Evolutionary conservation across 2,329 filamentous ascomycete genomes (phyloP), one percentile per base, ranked within the genome.

Genomic region (Capronia americana): DNA sequence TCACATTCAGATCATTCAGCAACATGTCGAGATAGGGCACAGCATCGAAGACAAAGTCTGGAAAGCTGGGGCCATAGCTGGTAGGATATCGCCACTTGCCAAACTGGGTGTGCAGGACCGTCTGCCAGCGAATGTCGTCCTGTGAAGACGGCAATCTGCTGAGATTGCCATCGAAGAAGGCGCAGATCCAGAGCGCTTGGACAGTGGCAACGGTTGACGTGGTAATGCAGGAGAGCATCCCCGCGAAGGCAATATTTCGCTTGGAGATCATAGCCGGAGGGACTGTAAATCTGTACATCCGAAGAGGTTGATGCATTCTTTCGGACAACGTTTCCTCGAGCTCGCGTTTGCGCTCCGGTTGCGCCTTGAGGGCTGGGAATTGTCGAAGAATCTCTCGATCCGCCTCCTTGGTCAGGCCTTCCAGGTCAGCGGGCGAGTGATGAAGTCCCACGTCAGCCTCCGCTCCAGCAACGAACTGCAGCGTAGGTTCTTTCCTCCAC

Each of bases 11-110:
- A 75, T 94, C 91, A 1, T 79, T 77, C 68, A 91, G 74, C 73
- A 94, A 75, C 73, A 89, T 73, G 76, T 93, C 91, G n/a, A 92
- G 74, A 73, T 92, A 95, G 3, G 90, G 90, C 61, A 94, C 75
- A 0, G 85, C 85, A 75, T 95, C 92, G 73, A 93, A 93, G 23
- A 91, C 87, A 70, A 92, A 89, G 75, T 91, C 90, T 0, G 88
- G 88, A 64, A 84, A 82, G 73, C 81, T 83, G 44, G 79, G 81
- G 1, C 90, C 90, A 73, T 86, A 88, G 0, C 90, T 90, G 1
- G 80, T 83, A 1, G 89, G 87, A 73, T 90, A 90, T 34, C 90
- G 83, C 85, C 88, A 89, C 69, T 84, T 87, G 4, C 89, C 88
- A 74, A 89, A 94, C 44, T 90, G 86, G 28, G 84, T 88, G 73